Evolutionary conservation across 169 alveolate genomes (phyloP).

Genomic region (Eimeria maxima): DNA sequence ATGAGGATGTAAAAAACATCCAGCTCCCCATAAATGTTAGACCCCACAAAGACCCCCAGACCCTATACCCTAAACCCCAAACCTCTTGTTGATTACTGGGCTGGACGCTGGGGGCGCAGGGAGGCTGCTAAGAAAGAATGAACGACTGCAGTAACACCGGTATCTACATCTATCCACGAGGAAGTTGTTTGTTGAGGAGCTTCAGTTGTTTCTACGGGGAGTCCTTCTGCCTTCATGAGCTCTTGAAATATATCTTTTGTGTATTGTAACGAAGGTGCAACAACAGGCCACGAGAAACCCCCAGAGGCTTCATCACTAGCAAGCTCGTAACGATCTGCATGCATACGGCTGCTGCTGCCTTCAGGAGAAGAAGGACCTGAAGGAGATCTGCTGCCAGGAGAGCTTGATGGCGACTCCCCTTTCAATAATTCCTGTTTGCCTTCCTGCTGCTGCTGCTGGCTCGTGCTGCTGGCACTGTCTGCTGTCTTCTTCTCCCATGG

Average conservation of each 20-base stretch:
- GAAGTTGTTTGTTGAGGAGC: neutral
- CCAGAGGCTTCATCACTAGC: neutral
- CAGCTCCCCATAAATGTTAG: too few species aligned
- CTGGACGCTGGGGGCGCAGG: neutral
- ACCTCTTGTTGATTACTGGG: too few species aligned
- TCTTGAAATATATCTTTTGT: slow-evolving; percentile 42
- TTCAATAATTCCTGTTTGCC: neutral
- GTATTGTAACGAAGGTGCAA: neutral
- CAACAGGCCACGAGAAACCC: slow-evolving; percentile 14
- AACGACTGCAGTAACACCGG: slow-evolving; percentile 31
- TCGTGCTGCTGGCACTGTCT: neutral
- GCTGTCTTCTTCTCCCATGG: neutral
- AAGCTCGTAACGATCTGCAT: neutral
- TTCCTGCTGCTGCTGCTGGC: neutral
- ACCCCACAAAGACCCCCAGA: too few species aligned
- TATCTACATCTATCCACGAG: slow-evolving; percentile 38
- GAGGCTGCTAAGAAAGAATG: slow-evolving; percentile 33
- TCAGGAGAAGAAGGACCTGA: neutral
- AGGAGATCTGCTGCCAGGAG: neutral
- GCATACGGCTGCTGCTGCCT: neutral
- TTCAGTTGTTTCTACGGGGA: slow-evolving; percentile 6
- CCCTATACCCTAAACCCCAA: too few species aligned
- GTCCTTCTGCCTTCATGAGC: slow-evolving; percentile 40
- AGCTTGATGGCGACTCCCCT: neutral
- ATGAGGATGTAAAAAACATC: too few species aligned